phyloP scores from a whole-genome alignment of 140 eudicot genomes.

The Bidens hawaiensis region DNA sequence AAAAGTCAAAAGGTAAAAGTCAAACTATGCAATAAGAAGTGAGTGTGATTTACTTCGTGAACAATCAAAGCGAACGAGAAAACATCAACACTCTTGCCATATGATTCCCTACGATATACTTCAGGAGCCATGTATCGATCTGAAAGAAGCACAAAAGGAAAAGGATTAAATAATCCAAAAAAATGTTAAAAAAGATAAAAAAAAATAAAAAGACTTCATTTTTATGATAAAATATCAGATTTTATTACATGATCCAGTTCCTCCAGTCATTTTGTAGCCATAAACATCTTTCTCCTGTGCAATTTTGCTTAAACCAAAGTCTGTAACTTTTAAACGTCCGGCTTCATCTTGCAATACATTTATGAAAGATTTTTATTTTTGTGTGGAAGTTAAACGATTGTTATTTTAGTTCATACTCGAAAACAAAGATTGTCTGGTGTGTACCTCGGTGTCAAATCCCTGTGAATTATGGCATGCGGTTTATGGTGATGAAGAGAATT shows the following conservation, averaged over 20 bases:
- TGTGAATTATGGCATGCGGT: constrained; percentile 65
- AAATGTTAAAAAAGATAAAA: background rate
- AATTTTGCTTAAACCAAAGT: constrained; percentile 67
- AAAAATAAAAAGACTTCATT: no score
- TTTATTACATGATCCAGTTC: constrained; percentile 67
- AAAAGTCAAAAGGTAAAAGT: no score
- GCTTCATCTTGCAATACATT: constrained; percentile 73
- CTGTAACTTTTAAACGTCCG: constrained; percentile 71
- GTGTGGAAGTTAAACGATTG: background rate
- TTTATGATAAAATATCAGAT: background rate
- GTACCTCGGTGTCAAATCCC: constrained; percentile 76
- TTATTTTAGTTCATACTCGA: background rate
- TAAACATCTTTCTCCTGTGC: constrained; percentile 57
- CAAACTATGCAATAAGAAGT: background rate
- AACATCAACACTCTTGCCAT: constrained; percentile 77
- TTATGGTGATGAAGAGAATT: constrained; percentile 74
- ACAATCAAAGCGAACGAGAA: constrained; percentile 70
- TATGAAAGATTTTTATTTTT: constrained; percentile 25
- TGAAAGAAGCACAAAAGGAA: constrained; percentile 18
- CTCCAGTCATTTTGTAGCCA: constrained; percentile 79
- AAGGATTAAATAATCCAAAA: background rate
- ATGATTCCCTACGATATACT: constrained; percentile 69
- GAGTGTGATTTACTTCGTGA: constrained; percentile 43
- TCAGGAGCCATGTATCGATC: constrained; percentile 84
- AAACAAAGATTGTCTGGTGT: background rate